Evolutionary conservation across 2,329 filamentous ascomycete species (phyloP), one percentile per base, ranked within the genome.

Genomic region (Diaporthe velutina): DNA sequence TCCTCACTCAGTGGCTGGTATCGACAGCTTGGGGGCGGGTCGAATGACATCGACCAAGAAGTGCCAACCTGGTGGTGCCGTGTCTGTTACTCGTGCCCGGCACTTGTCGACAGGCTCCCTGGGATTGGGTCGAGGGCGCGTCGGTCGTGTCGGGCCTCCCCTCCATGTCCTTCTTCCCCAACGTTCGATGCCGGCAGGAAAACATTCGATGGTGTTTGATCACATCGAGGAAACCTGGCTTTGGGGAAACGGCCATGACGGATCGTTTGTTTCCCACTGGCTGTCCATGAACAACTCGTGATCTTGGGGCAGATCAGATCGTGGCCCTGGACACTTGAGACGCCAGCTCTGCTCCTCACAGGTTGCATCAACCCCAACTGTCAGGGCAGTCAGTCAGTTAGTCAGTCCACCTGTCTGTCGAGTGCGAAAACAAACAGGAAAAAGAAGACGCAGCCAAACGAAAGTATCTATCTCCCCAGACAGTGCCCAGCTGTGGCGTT

Each of bases 141-240:
- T 30, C 64, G 64, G 64, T 68, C 3, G n/a, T 54, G 48, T 68
- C 64, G 64, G 64, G 45, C 64, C 64, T 68, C 33, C 64, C 45
- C 33, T 52, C 64, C 48, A 54, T 28, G 12, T 30, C 25, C 52
- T 48, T 3, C 38, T 33, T 57, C 66, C 15, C 45, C 48, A 71
- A 64, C 73, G 25, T 74, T 54, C 73, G 73, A 71, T 74, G 52
- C 40, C 22, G 57, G 42, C 67, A 38, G 12, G 55, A 71, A 74
- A 74, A 71, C 73, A 74, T 74, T 71, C 73, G 73, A 74, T 71
- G 5, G 25, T 70, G 66, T 73, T 70, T 73, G 72, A 68, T 68
- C 35, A 70, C 30, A 25, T 73, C 57, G 42, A 42, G 25, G 71
- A 54, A 54, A 67, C 60, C 28, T 38, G 64, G 45, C 28, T 28